Base-by-base conservation (phyloP, 768 basidiomycete genomes). In the Phaeotremella fagi region DNA sequence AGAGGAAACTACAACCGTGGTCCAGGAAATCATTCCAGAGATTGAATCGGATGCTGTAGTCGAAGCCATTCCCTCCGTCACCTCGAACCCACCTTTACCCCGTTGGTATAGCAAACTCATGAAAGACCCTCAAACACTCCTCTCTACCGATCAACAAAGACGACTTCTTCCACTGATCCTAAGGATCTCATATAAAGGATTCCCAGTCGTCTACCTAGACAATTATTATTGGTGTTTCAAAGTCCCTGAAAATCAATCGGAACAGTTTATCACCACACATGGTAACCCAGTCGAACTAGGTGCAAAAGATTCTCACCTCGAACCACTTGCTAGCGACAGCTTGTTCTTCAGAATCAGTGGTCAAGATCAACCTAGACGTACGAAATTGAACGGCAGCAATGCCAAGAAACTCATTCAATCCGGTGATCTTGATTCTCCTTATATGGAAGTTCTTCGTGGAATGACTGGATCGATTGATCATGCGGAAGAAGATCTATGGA, bases 91-190 rank as follows among this genome's bases (percentile, higher is more conserved):
- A 4, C 23, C 12, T 24, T 20, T 37, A 4, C 61, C 61, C 18
- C 27, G 45, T 14, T 68, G 63, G 63, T 54, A 55, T 23, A 33
- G 50, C 24, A 20, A 41, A 11, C 11, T 55, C 27, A 11, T 29
- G 16, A 22, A 29, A 12, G 60, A 62, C 27, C 55, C 33, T 1
- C 47, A 59, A 15, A 43, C 36, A 6, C 22, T 64, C 7, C 41
- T 55, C 5, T 61, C 58, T 6, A 53, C 33, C 25, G 37, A 35
- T n/a, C 48, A 48, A 18, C 60, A 62, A 18, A 80, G 83, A 41
- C 79, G 80, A 27, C 75, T 82, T 33, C 69, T 90, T 1, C 90
- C 90, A 0, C 76, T 84, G 1, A 77, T 94, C 14, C 78, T 94
- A 11, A 79, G 77, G 33, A 54, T 87, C 3, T 78, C 82, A 0